Percentiles rank a stretch among this genome's conserved stretches.
Conservation (phyloP, 805 yeast genomes). For the Ogataea pini region DNA sequence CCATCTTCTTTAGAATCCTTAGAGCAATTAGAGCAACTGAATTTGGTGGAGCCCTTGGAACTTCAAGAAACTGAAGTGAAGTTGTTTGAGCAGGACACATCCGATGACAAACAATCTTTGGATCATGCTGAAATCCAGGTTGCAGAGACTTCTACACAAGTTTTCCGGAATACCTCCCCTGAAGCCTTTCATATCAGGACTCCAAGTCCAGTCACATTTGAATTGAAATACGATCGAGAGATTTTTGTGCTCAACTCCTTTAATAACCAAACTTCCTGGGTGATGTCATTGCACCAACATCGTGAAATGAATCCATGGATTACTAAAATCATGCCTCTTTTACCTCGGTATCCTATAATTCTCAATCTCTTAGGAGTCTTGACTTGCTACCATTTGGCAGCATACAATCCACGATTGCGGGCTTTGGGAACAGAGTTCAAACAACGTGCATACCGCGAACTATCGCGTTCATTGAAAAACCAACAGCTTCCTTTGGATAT, state of each 20-base stretch:
- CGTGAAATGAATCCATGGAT: conserved; percentile 20
- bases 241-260: conserved; percentile 19
- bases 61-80: background rate
- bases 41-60: background rate
- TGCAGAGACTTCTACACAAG: background rate
- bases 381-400: conserved; percentile 18
- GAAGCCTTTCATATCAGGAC: background rate
- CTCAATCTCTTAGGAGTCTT: conserved; percentile 19
- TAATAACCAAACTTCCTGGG: conserved; percentile 14
- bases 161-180: background rate
- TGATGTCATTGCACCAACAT: conserved; percentile 15
- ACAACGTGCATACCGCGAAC: conserved; percentile 12
- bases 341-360: conserved; percentile 15
- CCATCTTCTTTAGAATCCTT: background rate
- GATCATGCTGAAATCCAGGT: background rate
- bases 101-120: background rate
- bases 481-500: conserved; percentile 16
- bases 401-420: conserved; percentile 9
- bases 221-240: conserved; percentile 5
- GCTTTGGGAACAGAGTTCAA: conserved; percentile 16
- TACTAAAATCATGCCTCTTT: conserved; percentile 12
- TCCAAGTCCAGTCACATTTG: background rate
- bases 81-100: background rate
- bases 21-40: background rate
- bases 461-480: conserved; percentile 14